Evolutionary conservation across 768 basidiomycete genomes (phyloP).

Genomic region (Amanita pseudoporphyria): DNA sequence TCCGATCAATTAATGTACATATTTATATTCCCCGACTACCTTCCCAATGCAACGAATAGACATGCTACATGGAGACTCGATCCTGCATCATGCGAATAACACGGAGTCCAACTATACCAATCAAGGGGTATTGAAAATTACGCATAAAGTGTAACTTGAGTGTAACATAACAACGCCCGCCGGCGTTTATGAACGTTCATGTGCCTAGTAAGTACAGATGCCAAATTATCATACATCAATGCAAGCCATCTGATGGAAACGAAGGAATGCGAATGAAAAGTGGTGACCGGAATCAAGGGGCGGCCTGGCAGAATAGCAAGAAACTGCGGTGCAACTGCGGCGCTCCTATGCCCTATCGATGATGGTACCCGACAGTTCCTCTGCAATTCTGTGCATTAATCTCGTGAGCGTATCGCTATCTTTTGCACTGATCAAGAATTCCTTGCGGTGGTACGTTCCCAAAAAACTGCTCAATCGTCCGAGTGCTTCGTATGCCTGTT

Average conservation of each 20-base stretch:
- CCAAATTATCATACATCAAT: background rate
- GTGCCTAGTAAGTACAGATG: conserved; percentile 6
- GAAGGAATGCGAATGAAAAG: background rate
- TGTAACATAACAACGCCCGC: conserved; percentile 5
- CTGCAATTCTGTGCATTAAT: conserved; percentile 1
- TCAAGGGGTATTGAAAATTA: conserved; percentile 6
- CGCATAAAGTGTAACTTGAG: background rate
- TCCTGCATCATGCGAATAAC: background rate
- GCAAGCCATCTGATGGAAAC: background rate
- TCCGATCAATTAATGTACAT: background rate
- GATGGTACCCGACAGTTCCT: conserved; percentile 3
- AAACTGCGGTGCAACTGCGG: background rate
- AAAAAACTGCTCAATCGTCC: background rate
- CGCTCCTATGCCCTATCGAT: conserved; percentile 4
- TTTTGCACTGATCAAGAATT: background rate
- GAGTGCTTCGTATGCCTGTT: conserved; percentile 3
- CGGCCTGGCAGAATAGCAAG: background rate
- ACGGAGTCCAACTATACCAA: background rate
- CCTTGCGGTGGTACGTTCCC: conserved; percentile 1
- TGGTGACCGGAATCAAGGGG: background rate
- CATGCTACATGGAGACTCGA: background rate
- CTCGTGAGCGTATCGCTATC: background rate
- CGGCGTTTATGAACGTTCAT: background rate
- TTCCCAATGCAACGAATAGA: background rate
- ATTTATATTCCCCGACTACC: background rate